Conservation (phyloP, 768 basidiomycete species). For the Russula compacta region DNA sequence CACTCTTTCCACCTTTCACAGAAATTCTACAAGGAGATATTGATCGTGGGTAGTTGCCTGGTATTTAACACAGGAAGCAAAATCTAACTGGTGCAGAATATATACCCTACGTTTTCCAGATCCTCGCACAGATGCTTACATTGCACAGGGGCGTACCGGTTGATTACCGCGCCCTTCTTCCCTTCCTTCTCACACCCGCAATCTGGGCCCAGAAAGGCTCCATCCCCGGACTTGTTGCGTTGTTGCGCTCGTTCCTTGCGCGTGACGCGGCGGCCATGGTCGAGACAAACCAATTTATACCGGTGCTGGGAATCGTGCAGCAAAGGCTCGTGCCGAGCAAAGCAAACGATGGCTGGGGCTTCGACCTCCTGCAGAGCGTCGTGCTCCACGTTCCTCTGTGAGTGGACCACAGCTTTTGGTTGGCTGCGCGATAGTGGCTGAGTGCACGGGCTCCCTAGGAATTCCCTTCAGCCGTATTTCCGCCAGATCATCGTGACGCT, state of each 20-base stretch:
- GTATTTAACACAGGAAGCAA: background rate
- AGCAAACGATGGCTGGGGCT: slow-evolving; percentile 82
- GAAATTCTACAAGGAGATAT: slow-evolving; percentile 87
- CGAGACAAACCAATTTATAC: slow-evolving; percentile 58
- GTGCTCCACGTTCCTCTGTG: slow-evolving; percentile 68
- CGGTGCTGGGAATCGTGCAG: slow-evolving; percentile 80
- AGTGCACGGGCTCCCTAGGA: slow-evolving; percentile 30
- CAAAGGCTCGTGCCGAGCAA: slow-evolving; percentile 85
- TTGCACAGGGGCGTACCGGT: slow-evolving; percentile 64
- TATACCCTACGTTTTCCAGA: slow-evolving; percentile 94
- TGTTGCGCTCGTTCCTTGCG: slow-evolving; percentile 75
- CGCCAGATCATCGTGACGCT: slow-evolving; percentile 68
- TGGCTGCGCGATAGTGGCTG: background rate
- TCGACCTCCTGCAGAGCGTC: slow-evolving; percentile 77
- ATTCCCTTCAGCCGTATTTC: slow-evolving; percentile 61
- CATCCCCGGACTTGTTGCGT: slow-evolving; percentile 84
- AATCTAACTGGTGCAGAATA: slow-evolving; percentile 53
- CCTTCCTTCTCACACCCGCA: slow-evolving; percentile 73
- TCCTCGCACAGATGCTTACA: slow-evolving; percentile 92
- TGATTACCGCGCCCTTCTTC: slow-evolving; percentile 71
- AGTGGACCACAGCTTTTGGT: slow-evolving; percentile 27
- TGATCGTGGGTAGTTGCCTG: slow-evolving; percentile 50
- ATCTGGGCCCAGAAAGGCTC: slow-evolving; percentile 93
- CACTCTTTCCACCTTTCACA: slow-evolving; percentile 81
- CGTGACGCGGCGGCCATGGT: slow-evolving; percentile 64